phyloP scores from a whole-genome alignment of 2,329 filamentous ascomycete species.

The Pezicula rhizophila region DNA sequence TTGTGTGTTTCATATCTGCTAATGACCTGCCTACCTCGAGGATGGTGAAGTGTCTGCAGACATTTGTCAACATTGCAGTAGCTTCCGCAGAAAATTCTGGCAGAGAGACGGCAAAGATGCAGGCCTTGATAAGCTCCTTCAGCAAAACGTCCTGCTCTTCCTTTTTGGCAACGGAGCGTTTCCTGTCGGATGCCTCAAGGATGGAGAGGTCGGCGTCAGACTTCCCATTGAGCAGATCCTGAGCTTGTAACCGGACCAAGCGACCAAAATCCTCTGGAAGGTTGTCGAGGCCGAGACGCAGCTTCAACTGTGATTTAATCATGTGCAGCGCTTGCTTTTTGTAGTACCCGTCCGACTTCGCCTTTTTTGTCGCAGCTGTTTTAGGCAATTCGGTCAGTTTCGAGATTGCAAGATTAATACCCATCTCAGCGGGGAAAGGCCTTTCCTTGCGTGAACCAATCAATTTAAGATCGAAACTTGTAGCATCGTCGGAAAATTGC shows the following conservation, averaged over 20 bases:
- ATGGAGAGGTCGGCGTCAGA: constrained; percentile 63
- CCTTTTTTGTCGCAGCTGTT: constrained; percentile 42
- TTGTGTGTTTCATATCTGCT: constrained; percentile 69
- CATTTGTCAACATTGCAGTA: constrained; percentile 66
- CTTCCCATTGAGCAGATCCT: constrained; percentile 72
- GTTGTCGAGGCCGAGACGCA: constrained; percentile 80
- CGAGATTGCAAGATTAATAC: constrained; percentile 80
- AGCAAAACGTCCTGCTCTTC: constrained; percentile 74
- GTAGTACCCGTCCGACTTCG: constrained; percentile 70
- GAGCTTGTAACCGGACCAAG: constrained; percentile 79
- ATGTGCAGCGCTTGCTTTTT: constrained; percentile 89
- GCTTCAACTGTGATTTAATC: constrained; percentile 81
- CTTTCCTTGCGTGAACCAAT: constrained; percentile 85
- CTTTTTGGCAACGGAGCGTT: constrained; percentile 82
- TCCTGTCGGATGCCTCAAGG: constrained; percentile 70
- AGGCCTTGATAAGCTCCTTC: constrained; percentile 82
- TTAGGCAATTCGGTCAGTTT: constrained; percentile 80
- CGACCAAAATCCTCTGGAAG: constrained; percentile 85
- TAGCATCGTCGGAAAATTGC: constrained; percentile 77
- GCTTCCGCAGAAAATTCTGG: constrained; percentile 75
- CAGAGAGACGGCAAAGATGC: constrained; percentile 78
- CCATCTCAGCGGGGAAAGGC: constrained; percentile 79
- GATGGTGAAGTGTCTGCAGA: constrained; percentile 86
- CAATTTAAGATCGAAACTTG: constrained; percentile 82
- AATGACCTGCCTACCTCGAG: constrained; percentile 85